Evolutionary conservation across 75 land plant species (phyloP).

Genomic region (Gnetum montanum): DNA sequence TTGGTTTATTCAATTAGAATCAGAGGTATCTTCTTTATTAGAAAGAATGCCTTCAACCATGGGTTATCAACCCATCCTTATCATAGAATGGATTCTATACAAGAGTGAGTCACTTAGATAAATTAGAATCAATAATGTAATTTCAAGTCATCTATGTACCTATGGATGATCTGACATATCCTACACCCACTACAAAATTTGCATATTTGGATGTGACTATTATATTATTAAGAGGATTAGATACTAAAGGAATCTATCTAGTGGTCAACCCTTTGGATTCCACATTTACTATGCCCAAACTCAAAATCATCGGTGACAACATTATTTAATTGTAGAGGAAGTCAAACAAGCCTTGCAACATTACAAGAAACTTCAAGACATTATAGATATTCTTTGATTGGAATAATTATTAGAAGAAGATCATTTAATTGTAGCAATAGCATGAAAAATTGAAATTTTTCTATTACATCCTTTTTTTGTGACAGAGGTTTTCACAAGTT

Average conservation of each 20-base stretch:
- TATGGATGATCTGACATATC: slow-evolving; percentile 4
- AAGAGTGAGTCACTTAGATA: slow-evolving; percentile 4
- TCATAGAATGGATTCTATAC: neutral
- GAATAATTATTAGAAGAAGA: neutral
- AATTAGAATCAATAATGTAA: slow-evolving; percentile 10
- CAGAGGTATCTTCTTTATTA: neutral
- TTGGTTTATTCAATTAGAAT: slow-evolving; percentile 5
- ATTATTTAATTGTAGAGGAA: neutral
- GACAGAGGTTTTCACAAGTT: neutral
- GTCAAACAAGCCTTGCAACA: neutral
- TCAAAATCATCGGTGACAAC: neutral
- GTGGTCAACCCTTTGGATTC: slow-evolving; percentile 34
- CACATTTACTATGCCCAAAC: slow-evolving; percentile 26
- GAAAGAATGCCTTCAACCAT: neutral
- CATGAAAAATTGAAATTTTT: neutral
- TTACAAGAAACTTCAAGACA: neutral
- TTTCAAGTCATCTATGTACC: slow-evolving; percentile 9
- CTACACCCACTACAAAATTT: neutral
- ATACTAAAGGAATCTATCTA: slow-evolving; percentile 15
- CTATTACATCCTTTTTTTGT: neutral
- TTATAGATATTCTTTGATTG: neutral
- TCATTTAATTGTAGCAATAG: neutral
- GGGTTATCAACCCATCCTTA: neutral
- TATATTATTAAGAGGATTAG: slow-evolving; percentile 5
- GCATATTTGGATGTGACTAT: slow-evolving; percentile 7